Percentiles rank a stretch among this genome's conserved stretches.
These are phyloP conservation scores for Lantana camara DNA, from an alignment of 257 asterid species.

Conservation along the genomic window DNA sequence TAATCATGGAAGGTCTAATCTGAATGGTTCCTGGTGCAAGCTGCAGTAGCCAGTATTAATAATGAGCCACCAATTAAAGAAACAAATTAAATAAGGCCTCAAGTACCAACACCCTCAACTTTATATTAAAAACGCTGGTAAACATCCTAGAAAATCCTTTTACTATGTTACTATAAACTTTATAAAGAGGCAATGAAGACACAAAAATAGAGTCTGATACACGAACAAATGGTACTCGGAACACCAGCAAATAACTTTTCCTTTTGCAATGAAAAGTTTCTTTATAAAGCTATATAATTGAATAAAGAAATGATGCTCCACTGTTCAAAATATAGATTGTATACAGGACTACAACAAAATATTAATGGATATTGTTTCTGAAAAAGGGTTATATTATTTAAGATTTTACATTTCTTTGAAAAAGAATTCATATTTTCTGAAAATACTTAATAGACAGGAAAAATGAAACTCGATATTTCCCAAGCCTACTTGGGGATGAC, in stretches of 20 bases:
- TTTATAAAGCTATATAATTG: no score
- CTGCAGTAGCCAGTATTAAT: conserved; percentile 37
- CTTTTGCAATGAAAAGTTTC: not conserved
- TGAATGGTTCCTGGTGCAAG: conserved; percentile 65
- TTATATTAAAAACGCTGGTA: not conserved
- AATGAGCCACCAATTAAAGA: not conserved
- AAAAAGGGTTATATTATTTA: no score
- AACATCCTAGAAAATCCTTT: not conserved
- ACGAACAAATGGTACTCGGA: not conserved
- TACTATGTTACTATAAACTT: not conserved
- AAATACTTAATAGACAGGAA: no score
- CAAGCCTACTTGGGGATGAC: no score
- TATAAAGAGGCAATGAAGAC: not conserved
- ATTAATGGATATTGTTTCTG: no score
- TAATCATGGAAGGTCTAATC: conserved; percentile 84
- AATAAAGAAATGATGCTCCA: no score
- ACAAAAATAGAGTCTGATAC: not conserved
- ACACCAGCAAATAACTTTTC: not conserved
- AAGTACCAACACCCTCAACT: not conserved
- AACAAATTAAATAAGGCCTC: conserved; percentile 14
- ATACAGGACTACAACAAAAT: no score
- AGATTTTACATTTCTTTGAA: no score
- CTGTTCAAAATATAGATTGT: no score
- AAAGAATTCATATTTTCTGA: no score
- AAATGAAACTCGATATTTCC: no score